These are phyloP conservation scores for Albizia julibrissin DNA, from an alignment of 306 rosid genomes.

Conservation along the genomic window DNA sequence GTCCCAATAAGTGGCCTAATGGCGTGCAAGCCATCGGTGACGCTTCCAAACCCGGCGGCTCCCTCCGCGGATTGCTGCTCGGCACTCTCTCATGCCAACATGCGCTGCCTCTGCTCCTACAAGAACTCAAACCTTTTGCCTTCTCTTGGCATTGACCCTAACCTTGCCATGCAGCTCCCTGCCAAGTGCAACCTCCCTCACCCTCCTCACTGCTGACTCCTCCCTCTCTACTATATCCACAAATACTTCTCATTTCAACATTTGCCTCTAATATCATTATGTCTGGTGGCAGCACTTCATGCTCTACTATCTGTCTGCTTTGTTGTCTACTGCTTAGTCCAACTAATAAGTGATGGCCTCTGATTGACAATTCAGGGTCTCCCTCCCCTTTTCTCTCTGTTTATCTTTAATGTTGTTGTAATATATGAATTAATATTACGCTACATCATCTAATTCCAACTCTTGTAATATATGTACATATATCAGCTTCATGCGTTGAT, in stretches of 20 bases:
- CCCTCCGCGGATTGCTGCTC: conserved; percentile 47
- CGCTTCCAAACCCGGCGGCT: conserved; percentile 47
- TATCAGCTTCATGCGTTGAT: not conserved
- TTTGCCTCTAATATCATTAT: not conserved
- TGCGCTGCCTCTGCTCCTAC: conserved; percentile 57
- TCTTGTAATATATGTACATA: not conserved
- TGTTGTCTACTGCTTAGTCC: not conserved
- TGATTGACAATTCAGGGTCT: not conserved
- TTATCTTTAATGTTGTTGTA: not conserved
- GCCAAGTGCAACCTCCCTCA: conserved; percentile 53
- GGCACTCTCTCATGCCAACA: conserved; percentile 44
- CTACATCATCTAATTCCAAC: too few species aligned
- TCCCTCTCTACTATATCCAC: not conserved
- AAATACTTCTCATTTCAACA: not conserved
- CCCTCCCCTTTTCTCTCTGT: not conserved
- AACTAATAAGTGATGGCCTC: not conserved
- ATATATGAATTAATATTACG: not conserved
- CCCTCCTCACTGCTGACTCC: conserved; percentile 45
- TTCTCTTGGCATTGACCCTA: conserved; percentile 61
- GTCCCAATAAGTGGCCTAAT: conserved; percentile 38
- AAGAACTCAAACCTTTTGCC: conserved; percentile 54
- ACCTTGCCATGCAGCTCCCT: conserved; percentile 62
- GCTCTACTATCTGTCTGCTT: not conserved
- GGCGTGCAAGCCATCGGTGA: conserved; percentile 56
- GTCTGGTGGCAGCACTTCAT: not conserved